Percentiles rank a stretch among this genome's conserved stretches.
phyloP scores from a whole-genome alignment of 75 land plant genomes.

The Azolla pinnata region DNA sequence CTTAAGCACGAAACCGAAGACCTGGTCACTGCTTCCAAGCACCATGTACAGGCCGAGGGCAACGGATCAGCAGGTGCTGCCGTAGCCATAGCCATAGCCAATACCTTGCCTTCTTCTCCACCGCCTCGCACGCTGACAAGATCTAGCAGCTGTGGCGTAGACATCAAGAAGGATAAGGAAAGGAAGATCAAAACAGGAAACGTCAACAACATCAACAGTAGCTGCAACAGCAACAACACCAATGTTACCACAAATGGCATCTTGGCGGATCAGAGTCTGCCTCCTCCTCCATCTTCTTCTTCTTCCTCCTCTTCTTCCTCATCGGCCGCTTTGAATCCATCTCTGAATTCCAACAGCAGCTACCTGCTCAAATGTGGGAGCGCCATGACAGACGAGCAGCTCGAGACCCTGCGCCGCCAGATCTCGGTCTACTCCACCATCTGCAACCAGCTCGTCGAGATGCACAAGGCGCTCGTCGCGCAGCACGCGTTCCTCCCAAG shows the following conservation, averaged over 20 bases:
- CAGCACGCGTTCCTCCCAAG: constrained; percentile 19
- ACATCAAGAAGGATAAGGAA: too few species aligned
- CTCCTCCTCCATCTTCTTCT: too few species aligned
- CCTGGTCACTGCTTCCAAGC: too few species aligned
- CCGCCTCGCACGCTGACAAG: too few species aligned
- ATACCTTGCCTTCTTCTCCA: too few species aligned
- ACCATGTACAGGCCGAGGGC: too few species aligned
- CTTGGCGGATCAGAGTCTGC: too few species aligned
- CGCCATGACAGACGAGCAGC: constrained; percentile 35
- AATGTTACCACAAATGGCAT: background rate
- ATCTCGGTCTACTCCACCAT: constrained; percentile 39
- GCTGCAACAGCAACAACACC: background rate
- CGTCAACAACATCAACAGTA: background rate
- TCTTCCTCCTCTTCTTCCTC: background rate
- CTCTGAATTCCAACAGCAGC: background rate
- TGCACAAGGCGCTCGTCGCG: constrained; percentile 34
- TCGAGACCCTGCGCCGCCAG: constrained; percentile 38
- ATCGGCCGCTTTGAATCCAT: too few species aligned
- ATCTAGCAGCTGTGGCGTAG: too few species aligned
- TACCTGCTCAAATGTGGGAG: background rate
- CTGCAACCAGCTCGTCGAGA: constrained; percentile 43
- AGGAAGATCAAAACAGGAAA: background rate
- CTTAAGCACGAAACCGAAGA: too few species aligned
- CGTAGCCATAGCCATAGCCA: too few species aligned
- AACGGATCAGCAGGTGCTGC: too few species aligned